phyloP scores from a whole-genome alignment of 75 land plant species.

The Pseudotsuga menziesii region DNA sequence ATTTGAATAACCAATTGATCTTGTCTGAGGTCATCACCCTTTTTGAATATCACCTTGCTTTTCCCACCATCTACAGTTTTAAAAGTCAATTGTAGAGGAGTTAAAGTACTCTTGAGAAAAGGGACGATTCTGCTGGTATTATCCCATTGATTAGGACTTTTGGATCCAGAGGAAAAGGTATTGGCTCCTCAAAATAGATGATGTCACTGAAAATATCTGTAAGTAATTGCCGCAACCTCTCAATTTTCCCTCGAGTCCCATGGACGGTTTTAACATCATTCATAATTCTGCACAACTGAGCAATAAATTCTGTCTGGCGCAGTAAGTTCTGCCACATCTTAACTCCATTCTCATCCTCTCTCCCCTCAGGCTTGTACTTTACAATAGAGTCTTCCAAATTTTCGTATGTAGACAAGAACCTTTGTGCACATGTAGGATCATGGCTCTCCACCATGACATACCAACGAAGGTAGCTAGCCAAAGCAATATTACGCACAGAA shows the following conservation, averaged over 20 bases:
- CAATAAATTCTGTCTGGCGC: constrained; percentile 83
- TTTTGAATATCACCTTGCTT: constrained; percentile 88
- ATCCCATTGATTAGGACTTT: constrained; percentile 78
- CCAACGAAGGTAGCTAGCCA: too few species aligned
- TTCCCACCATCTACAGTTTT: constrained; percentile 71
- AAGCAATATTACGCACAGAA: too few species aligned
- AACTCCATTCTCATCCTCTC: constrained; percentile 65
- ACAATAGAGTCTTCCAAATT: too few species aligned
- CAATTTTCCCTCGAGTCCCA: constrained; percentile 87
- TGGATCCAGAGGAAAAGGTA: constrained; percentile 84
- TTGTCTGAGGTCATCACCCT: constrained; percentile 98
- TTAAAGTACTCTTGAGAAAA: constrained; percentile 85
- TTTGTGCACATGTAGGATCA: too few species aligned
- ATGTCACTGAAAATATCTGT: constrained; percentile 93
- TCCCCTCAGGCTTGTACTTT: constrained; percentile 8
- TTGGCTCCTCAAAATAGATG: constrained; percentile 92
- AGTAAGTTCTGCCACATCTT: constrained; percentile 90
- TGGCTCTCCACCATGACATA: too few species aligned
- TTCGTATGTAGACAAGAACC: too few species aligned
- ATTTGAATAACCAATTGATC: constrained; percentile 74
- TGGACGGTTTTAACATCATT: constrained; percentile 93
- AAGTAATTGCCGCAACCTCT: constrained; percentile 79
- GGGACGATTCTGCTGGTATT: constrained; percentile 79
- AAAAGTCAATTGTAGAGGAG: constrained; percentile 86
- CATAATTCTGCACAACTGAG: constrained; percentile 82